Base-by-base conservation (phyloP, 257 asterid genomes). In the Ophiorrhiza pumila region DNA sequence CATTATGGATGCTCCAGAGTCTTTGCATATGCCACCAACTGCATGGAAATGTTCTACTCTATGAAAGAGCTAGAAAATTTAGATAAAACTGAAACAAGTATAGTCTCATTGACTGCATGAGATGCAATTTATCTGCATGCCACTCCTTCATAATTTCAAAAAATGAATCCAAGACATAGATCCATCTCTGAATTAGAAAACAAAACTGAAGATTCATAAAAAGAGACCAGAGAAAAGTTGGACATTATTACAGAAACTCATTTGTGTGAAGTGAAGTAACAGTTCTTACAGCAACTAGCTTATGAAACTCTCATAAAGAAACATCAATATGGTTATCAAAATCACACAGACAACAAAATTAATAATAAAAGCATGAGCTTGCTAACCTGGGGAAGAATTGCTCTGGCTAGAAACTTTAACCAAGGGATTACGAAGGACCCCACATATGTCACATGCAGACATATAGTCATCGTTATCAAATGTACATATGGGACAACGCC, bases 401-500 rank as follows among this genome's bases (percentile, higher is more conserved):
- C 80, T 79, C 72, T 69, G 73, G 74, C 72, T 71, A 72, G 77
- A 79, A 75, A 75, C 64, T 81, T 90, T 92, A 70, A 90, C 92
- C 89, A 92, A 89, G 60, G 97, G 98, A 83, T 89, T 85, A 52
- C 96, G 89, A 62, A 95, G 83, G 72, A 92, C 98, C 64, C 99
- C 99, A 79, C 98, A 95, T 79, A 95, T 95, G 73, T 95, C 98
- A 79, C 99, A 95, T 53, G 90, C 87, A 65, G 88, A 78, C 93
- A 89, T 74, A 50, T 78, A 72, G 49, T 88, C 91, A 79, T 87
- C 96, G 83, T 95, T 95, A 80, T 92, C 96, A 82, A 84, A 95
- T 57, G 99, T 89, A 78, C 99, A 95, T 71, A 95, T 83, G 71
- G 96, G 92, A 87, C 99, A 95, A 77, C 84, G 76, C 99, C 99